Evolutionary conservation across 2,329 filamentous ascomycete genomes (phyloP), one percentile per base, ranked within the genome.

Genomic region (Byssochlamys sp.): DNA sequence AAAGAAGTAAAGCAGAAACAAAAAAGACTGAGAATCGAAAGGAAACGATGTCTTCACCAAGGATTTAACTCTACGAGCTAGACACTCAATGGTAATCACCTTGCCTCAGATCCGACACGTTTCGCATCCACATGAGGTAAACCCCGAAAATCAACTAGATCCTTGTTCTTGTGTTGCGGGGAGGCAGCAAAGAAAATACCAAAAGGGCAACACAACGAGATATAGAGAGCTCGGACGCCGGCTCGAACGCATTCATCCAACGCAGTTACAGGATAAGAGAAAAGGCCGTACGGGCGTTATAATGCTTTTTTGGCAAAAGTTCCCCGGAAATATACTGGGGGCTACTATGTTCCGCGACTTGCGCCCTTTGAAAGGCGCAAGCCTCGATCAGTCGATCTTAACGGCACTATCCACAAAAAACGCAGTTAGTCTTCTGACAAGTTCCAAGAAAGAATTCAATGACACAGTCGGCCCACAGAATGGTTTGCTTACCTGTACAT

Each of bases 401-500:
- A 57, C 48, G 29, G 58, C 60, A 26, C 58, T 61, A 24, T 45
- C n/a, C 35, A 45, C 35, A 19, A 14, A 31, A 24, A 28, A 14
- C 56, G 39, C 19, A n/a, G 28, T 45, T 14, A 45, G 39, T 14
- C 4, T n/a, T 14, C 4, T n/a, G 5, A 45, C 39, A 45, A 11
- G 39, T 2, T 24, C 39, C 48, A 57, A 33, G 26, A 27, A 56
- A 19, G 19, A 24, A 6, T 9, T 28, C 4, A n/a, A 45, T 5
- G 3, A 45, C 31, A 33, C 35, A 19, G 5, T 19, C 39, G 7
- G 4, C 12, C 26, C 26, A 28, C 19, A 12, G 3, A 11, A 19
- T 2, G 49, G 24, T 7, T 3, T 9, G 76, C 84, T 76, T 71
- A 89, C 85, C 84, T 84, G 71, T 94, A 95, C 67, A 96, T 91